Conservation (phyloP, 202 grass and related monocot species). For the Hordeum pubiflorum region DNA sequence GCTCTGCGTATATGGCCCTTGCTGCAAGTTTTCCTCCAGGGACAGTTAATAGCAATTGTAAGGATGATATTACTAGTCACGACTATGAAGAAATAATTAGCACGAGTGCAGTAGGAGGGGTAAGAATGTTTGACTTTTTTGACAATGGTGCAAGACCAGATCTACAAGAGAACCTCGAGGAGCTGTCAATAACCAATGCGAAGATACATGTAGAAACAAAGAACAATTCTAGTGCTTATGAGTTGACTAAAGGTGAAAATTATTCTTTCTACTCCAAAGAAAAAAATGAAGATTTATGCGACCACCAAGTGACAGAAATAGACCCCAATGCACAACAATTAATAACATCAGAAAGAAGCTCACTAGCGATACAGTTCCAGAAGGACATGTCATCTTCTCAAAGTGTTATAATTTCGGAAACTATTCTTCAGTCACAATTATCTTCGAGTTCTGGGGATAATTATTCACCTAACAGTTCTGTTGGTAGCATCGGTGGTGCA, state of each 20-base stretch:
- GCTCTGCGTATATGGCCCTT: conserved; percentile 87
- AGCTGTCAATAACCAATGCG: conserved; percentile 15
- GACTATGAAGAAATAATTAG: conserved; percentile 12
- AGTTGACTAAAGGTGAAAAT: conserved; percentile 13
- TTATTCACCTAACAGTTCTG: conserved; percentile 21
- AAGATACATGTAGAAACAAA: conserved; percentile 21
- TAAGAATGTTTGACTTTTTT: conserved; percentile 19
- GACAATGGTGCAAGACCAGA: conserved; percentile 15
- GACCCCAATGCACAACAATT: conserved; percentile 29
- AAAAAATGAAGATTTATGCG: conserved; percentile 13
- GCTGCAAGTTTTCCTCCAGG: conserved; percentile 56
- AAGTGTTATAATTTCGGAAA: conserved; percentile 20
- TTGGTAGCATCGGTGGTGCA: neutral
- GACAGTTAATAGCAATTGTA: conserved; percentile 20
- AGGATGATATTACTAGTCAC: conserved; percentile 24
- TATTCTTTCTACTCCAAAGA: conserved; percentile 21
- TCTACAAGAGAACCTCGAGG: conserved; percentile 21
- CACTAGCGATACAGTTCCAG: conserved; percentile 25
- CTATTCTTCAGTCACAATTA: conserved; percentile 17
- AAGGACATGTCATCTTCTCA: conserved; percentile 34
- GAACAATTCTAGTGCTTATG: conserved; percentile 3
- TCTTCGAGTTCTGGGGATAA: conserved; percentile 22
- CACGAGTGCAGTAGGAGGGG: conserved; percentile 16
- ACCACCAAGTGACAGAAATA: conserved; percentile 6
- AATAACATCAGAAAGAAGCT: neutral